Percentiles rank a stretch among this genome's conserved stretches.
Conservation (phyloP, 768 basidiomycete species). For the Neoboletus magnificus region DNA sequence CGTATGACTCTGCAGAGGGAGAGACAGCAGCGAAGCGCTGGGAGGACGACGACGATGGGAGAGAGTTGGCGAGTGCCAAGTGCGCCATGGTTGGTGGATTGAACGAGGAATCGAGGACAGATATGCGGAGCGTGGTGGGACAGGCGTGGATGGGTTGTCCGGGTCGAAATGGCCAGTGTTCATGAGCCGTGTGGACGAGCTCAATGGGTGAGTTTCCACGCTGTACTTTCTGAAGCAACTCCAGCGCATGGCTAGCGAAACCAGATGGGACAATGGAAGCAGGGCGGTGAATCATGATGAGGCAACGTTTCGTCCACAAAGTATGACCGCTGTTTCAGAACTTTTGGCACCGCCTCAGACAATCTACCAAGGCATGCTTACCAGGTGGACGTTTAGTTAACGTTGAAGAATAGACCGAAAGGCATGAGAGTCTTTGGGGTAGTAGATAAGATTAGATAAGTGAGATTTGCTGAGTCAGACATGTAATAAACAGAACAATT, state of each 20-base stretch:
- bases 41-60: conserved; percentile 21
- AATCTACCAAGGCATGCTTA: not conserved
- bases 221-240: conserved; percentile 36
- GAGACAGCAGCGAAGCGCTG: not conserved
- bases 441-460: conserved; percentile 21
- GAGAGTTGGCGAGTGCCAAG: conserved; percentile 62
- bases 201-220: conserved; percentile 48
- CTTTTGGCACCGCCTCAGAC: not conserved
- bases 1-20: conserved; percentile 39
- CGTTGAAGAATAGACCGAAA: not conserved
- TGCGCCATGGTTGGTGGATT: conserved; percentile 91
- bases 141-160: conserved; percentile 6
- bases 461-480: conserved; percentile 23
- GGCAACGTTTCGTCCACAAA: not conserved
- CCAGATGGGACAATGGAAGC: conserved; percentile 7
- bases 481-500: not conserved
- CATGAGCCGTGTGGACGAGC: conserved; percentile 58
- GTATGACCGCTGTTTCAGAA: not conserved
- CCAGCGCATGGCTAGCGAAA: conserved; percentile 22
- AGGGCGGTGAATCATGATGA: conserved; percentile 6
- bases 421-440: not conserved
- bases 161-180: conserved; percentile 59
- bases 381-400: not conserved
- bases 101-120: conserved; percentile 88
- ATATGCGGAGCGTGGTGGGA: conserved; percentile 43